Evolutionary conservation across 75 land plant genomes (phyloP).

Genomic region (Gnetum montanum): DNA sequence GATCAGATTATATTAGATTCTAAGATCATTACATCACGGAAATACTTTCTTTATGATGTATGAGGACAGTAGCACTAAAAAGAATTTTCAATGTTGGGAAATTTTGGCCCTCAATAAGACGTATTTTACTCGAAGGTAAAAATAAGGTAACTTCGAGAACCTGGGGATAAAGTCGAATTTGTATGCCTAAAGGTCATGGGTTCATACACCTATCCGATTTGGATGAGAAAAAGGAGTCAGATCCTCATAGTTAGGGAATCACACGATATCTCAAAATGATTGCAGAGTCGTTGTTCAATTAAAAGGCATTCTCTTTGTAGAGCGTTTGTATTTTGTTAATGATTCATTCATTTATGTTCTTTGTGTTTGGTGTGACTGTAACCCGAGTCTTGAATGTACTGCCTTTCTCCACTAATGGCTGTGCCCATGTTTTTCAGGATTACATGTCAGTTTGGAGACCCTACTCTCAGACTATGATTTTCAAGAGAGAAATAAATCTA

Average conservation of each 20-base stretch:
- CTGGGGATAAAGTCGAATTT: too few relatives aligned
- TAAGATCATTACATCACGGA: too few relatives aligned
- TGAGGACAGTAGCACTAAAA: too few relatives aligned
- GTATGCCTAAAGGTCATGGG: too few relatives aligned
- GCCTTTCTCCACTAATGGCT: background rate
- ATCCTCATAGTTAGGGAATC: background rate
- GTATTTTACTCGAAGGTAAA: too few relatives aligned
- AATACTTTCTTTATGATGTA: too few relatives aligned
- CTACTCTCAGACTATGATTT: slow-evolving; percentile 59
- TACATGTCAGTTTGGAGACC: slow-evolving; percentile 68
- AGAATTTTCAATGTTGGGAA: too few relatives aligned
- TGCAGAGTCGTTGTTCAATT: background rate
- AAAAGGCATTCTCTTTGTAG: background rate
- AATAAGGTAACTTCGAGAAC: too few relatives aligned
- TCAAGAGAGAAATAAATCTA: slow-evolving; percentile 26
- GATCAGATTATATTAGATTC: too few relatives aligned
- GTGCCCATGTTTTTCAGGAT: slow-evolving; percentile 34
- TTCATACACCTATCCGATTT: too few relatives aligned
- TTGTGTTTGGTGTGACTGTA: background rate
- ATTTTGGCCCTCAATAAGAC: too few relatives aligned
- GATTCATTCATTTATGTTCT: background rate
- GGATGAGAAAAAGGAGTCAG: too few relatives aligned
- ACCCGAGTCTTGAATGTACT: background rate
- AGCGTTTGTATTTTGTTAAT: background rate
- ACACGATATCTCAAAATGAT: background rate